Percentiles rank a stretch among this genome's conserved stretches.
phyloP scores from a whole-genome alignment of 352 stramenopile species.

The Globisporangium nagaii region DNA sequence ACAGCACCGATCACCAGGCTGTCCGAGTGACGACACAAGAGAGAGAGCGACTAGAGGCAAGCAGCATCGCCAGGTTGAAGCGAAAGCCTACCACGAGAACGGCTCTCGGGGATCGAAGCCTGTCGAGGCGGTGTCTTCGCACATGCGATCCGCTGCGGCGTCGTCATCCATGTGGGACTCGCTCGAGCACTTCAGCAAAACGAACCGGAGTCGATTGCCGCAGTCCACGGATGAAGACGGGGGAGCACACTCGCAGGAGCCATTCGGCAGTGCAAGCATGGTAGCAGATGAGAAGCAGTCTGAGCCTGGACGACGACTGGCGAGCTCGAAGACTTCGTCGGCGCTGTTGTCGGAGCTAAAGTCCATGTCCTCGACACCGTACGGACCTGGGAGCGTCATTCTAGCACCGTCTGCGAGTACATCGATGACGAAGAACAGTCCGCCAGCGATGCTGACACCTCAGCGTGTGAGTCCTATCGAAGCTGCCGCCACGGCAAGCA shows the following conservation, averaged over 20 bases:
- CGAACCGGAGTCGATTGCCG: constrained; percentile 48
- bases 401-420: neutral
- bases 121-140: neutral
- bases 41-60: neutral
- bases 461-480: neutral
- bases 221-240: constrained; percentile 10
- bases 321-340: constrained; percentile 4
- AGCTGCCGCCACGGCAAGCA: constrained; percentile 2
- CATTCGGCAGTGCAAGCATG: neutral
- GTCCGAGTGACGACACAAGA: neutral
- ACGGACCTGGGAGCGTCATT: neutral
- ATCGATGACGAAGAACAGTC: neutral
- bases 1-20: neutral
- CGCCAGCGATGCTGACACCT: neutral
- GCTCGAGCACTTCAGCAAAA: constrained; percentile 80
- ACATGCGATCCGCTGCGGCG: neutral
- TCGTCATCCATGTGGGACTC: constrained; percentile 46
- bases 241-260: neutral
- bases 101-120: neutral
- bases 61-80: neutral
- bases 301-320: neutral
- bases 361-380: neutral
- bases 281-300: neutral
- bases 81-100: too few relatives aligned
- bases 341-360: constrained; percentile 8